These are phyloP conservation scores for Xylaria sp. DNA, from an alignment of 2,329 filamentous ascomycete species.

Conservation along the genomic window DNA sequence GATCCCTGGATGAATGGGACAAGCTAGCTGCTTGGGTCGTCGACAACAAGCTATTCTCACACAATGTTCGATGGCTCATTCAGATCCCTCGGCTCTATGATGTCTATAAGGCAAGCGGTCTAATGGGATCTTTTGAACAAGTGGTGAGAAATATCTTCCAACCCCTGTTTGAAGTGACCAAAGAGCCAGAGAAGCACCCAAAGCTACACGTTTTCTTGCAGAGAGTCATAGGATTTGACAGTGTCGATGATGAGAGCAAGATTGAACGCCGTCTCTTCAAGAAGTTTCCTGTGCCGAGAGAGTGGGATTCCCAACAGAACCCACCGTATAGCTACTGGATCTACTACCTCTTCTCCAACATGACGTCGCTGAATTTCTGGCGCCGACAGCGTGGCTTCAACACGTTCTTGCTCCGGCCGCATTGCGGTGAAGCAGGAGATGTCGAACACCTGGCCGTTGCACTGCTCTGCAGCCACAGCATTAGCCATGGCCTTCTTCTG, in stretches of 20 bases:
- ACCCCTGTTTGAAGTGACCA: conserved; percentile 93
- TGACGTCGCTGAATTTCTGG: conserved; percentile 91
- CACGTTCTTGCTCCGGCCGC: conserved; percentile 90
- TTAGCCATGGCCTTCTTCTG: conserved; percentile 91
- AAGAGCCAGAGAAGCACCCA: conserved; percentile 84
- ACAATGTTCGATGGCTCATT: conserved; percentile 96
- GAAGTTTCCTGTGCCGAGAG: conserved; percentile 90
- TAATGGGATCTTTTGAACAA: conserved; percentile 91
- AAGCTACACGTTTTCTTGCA: conserved; percentile 96
- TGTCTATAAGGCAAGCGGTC: conserved; percentile 88
- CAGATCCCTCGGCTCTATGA: conserved; percentile 95
- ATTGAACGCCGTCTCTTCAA: conserved; percentile 91
- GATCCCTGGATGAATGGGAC: conserved; percentile 94
- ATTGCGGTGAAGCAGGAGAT: conserved; percentile 96
- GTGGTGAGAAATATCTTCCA: conserved; percentile 92
- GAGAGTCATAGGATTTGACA: conserved; percentile 95
- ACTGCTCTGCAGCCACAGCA: conserved; percentile 92
- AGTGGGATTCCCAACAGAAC: conserved; percentile 93
- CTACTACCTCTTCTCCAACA: conserved; percentile 96
- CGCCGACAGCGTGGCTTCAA: conserved; percentile 93
- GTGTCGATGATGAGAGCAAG: conserved; percentile 98
- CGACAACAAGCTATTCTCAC: conserved; percentile 97
- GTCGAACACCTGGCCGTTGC: conserved; percentile 95
- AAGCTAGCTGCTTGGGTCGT: conserved; percentile 97
- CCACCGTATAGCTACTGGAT: conserved; percentile 99